Conservation (phyloP, 352 stramenopile species). For the Globisporangium nunn region DNA sequence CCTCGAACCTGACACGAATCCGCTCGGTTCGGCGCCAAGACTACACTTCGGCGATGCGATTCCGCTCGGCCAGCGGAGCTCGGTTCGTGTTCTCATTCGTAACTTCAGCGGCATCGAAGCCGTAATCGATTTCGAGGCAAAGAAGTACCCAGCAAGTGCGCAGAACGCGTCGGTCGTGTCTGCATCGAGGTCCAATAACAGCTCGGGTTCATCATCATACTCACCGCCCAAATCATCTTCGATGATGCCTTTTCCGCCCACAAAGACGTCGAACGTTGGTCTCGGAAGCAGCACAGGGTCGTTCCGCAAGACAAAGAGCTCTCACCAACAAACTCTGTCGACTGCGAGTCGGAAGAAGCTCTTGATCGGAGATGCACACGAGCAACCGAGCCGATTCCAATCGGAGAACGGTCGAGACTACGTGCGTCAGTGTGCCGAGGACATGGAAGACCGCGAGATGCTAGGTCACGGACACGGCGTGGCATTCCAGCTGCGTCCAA, state of each 20-base stretch:
- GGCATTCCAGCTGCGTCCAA: constrained; percentile 36
- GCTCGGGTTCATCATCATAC: neutral
- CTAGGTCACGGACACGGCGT: constrained; percentile 44
- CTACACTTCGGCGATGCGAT: constrained; percentile 60
- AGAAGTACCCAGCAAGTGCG: constrained; percentile 30
- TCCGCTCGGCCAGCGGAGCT: constrained; percentile 42
- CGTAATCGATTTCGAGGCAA: constrained; percentile 46
- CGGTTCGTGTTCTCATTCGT: constrained; percentile 48
- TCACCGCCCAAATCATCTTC: neutral
- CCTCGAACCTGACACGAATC: constrained; percentile 36
- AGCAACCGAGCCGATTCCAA: constrained; percentile 45
- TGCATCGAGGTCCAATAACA: neutral
- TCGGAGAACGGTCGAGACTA: constrained; percentile 41
- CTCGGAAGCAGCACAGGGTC: neutral
- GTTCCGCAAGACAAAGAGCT: neutral
- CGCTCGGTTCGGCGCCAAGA: constrained; percentile 28
- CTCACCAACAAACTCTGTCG: neutral
- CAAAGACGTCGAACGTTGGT: neutral
- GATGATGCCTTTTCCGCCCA: neutral
- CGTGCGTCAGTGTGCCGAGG: constrained; percentile 28
- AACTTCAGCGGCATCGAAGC: constrained; percentile 78
- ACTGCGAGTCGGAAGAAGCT: constrained; percentile 14
- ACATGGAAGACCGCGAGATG: constrained; percentile 37
- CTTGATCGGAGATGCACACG: constrained; percentile 32
- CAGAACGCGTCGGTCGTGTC: neutral